Evolutionary conservation across 164 flowering plant genomes (phyloP), one percentile per base, ranked within the genome.

Genomic region (Akebia trifoliata): DNA sequence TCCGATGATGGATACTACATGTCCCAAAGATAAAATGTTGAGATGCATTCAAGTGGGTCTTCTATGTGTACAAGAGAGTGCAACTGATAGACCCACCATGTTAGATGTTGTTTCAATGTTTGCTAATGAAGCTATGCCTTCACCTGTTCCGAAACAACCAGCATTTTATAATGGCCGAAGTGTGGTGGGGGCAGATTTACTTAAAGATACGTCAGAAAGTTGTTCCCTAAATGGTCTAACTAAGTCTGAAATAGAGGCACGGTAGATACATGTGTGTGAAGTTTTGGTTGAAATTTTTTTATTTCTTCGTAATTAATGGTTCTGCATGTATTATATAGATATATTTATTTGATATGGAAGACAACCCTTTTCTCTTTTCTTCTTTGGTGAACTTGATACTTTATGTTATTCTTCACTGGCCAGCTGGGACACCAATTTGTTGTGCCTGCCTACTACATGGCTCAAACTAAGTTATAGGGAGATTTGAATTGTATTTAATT

Each of bases 41-140:
- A 8, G 54, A 50, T 50, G 37, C 18, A 4, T 53, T 53, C 56
- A 34, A 20, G 34, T 50, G 24, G 54, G 38, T 31, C 54, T 50
- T 6, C 25, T 50, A 10, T 29, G 54, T 18, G 54, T 50, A 50
- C 54, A 50, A 50, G 54, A 50, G 6, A 29, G 54, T 31, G 54
- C 37, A 14, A 32, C 37, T 1, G 37, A 50, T 28, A 50, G 54
- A n/a, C 54, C 38, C 1, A 50, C 36, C 9, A 50, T 50, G 54
- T 11, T 50, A 17, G 37, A 50, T 31, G 54, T 50, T 18, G 37
- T 50, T 50, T 50, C 24, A 8, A 50, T 50, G 54, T 32, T 50
- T 21, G 4, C 37, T 6, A 50, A 50, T 31, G 54, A 29, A 50
- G 30, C 37, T 11, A 32, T 50, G 38, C 4, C 38, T 15, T 18